These are phyloP conservation scores for Ophiobolus disseminans DNA, from an alignment of 2,329 filamentous ascomycete genomes.

Conservation along the genomic window DNA sequence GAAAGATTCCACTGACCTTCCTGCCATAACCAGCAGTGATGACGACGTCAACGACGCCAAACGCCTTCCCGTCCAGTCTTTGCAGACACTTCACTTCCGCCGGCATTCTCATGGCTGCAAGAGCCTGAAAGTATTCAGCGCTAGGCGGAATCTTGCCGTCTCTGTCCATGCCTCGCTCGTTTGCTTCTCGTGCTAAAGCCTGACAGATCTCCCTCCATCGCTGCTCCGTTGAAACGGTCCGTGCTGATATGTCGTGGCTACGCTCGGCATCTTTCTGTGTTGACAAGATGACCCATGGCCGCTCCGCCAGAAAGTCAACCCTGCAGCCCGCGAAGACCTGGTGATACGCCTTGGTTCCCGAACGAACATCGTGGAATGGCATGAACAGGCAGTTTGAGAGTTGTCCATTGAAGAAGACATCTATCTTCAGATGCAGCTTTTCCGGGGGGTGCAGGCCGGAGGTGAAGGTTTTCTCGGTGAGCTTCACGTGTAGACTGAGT, in stretches of 20 bases:
- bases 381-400: slow-evolving; percentile 45
- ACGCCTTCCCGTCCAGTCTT: slow-evolving; percentile 33
- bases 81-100: slow-evolving; percentile 39
- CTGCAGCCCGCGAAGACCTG: slow-evolving; percentile 50
- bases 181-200: slow-evolving; percentile 44
- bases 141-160: slow-evolving; percentile 42
- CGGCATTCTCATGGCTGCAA: slow-evolving; percentile 50
- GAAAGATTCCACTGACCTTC: too few species aligned
- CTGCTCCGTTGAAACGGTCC: slow-evolving; percentile 13
- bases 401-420: slow-evolving; percentile 58
- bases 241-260: slow-evolving; percentile 12
- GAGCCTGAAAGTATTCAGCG: slow-evolving; percentile 48
- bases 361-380: slow-evolving; percentile 27
- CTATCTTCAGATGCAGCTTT: slow-evolving; percentile 53
- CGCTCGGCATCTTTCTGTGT: slow-evolving; percentile 31
- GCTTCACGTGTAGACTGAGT: slow-evolving; percentile 39
- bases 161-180: slow-evolving; percentile 42
- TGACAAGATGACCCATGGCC: slow-evolving; percentile 54
- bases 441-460: slow-evolving; percentile 20
- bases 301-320: slow-evolving; percentile 50
- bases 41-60: slow-evolving; percentile 51
- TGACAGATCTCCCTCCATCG: slow-evolving; percentile 47
- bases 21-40: slow-evolving; percentile 38
- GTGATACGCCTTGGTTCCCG: slow-evolving; percentile 23
- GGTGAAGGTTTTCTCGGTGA: slow-evolving; percentile 41